Evolutionary conservation across 2,329 filamentous ascomycete species (phyloP).

Genomic region (Sclerotinia sclerotiorum): DNA sequence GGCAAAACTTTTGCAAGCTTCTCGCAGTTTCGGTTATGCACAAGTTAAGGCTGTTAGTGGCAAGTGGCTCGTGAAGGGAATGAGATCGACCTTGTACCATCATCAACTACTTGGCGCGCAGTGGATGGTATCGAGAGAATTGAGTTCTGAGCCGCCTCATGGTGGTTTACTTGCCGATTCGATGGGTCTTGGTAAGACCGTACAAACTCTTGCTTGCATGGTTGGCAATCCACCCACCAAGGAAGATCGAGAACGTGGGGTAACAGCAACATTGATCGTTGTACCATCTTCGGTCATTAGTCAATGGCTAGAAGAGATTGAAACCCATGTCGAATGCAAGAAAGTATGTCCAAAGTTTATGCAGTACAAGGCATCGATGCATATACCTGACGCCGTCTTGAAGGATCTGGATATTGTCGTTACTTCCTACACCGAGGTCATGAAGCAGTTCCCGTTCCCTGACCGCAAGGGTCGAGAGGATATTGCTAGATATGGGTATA

Average conservation of each 20-base stretch:
- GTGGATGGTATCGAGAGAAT: constrained; percentile 57
- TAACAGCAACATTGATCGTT: constrained; percentile 38
- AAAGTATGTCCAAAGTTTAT: constrained; percentile 32
- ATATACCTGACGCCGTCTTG: constrained; percentile 25
- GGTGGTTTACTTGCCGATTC: constrained; percentile 62
- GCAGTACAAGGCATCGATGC: constrained; percentile 29
- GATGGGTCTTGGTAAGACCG: constrained; percentile 66
- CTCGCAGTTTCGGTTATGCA: constrained; percentile 45
- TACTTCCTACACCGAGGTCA: constrained; percentile 36
- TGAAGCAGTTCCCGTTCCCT: constrained; percentile 79
- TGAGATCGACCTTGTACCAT: constrained; percentile 47
- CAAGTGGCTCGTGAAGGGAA: constrained; percentile 49
- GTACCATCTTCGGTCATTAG: constrained; percentile 35
- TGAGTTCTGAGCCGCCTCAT: constrained; percentile 39
- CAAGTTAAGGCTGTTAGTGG: constrained; percentile 40
- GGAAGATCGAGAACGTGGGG: constrained; percentile 39
- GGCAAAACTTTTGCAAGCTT: constrained; percentile 42
- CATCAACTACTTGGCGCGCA: constrained; percentile 53
- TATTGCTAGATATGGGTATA: constrained; percentile 52
- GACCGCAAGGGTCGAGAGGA: constrained; percentile 86
- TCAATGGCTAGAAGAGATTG: constrained; percentile 39
- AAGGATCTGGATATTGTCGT: constrained; percentile 37
- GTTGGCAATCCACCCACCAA: constrained; percentile 44
- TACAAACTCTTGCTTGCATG: constrained; percentile 47
- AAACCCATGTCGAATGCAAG: constrained; percentile 27